Percentiles rank a stretch among this genome's conserved stretches.
phyloP scores from a whole-genome alignment of 2,329 filamentous ascomycete genomes.

The Arthroderma sp. region DNA sequence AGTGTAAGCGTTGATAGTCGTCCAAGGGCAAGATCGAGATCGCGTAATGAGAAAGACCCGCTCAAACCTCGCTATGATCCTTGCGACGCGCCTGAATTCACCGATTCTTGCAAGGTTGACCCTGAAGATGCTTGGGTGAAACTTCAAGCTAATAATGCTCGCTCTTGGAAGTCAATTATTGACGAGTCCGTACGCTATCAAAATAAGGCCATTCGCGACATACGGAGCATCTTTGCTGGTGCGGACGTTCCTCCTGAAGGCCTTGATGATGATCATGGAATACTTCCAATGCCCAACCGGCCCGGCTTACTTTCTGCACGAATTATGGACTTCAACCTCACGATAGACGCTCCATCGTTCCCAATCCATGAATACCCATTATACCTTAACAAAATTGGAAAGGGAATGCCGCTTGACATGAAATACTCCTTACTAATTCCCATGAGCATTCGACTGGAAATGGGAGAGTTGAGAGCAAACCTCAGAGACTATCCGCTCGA shows the following conservation, averaged over 20 bases:
- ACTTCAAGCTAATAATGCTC: constrained; percentile 67
- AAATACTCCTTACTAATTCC: constrained; percentile 80
- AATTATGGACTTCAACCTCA: constrained; percentile 72
- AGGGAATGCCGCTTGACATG: constrained; percentile 88
- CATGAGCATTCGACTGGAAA: constrained; percentile 75
- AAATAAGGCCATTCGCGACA: constrained; percentile 60
- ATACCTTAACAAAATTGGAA: constrained; percentile 82
- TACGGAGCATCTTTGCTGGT: constrained; percentile 70
- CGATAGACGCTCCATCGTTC: constrained; percentile 87
- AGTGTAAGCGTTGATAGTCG: constrained; percentile 45
- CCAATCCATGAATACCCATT: constrained; percentile 65
- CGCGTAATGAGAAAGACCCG: constrained; percentile 23
- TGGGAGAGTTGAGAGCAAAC: constrained; percentile 78
- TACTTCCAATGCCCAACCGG: constrained; percentile 72
- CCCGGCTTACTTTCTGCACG: constrained; percentile 70
- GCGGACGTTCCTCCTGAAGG: constrained; percentile 69
- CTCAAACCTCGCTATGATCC: constrained; percentile 56
- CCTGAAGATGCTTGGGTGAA: constrained; percentile 63
- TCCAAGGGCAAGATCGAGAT: constrained; percentile 16
- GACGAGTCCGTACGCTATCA: constrained; percentile 60
- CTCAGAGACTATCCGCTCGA: constrained; percentile 90
- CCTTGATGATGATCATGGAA: constrained; percentile 66
- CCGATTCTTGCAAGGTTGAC: constrained; percentile 56
- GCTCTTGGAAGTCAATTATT: constrained; percentile 86
- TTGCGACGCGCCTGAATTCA: constrained; percentile 60